Base-by-base conservation (phyloP, 2,329 filamentous ascomycete species). In the Thielaviopsis euricoi region DNA sequence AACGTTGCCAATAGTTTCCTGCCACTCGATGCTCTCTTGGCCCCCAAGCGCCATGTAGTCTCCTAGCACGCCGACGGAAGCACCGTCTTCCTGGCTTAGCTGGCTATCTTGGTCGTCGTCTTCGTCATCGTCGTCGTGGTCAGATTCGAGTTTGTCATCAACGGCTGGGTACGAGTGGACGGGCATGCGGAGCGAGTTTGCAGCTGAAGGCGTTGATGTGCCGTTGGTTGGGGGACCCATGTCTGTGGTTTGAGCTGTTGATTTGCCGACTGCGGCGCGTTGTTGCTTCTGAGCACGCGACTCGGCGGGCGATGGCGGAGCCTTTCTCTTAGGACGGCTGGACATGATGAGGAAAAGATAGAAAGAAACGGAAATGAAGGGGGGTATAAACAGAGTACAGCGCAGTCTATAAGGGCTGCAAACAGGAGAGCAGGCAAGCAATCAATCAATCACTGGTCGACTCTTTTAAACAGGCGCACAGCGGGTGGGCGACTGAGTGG, bases 1-100 rank as follows among this genome's bases (percentile, higher is more conserved):
- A 2, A 98, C 93, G 61, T 83, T 85, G 71, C 96, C 90, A 61
- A 97, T 95, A 0, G 90, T 96, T 55, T 84, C 86, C 71, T 97
- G 91, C 93, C 93, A 98, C 73, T 95, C 90, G 61, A 50, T 63
- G 21, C 62, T 62, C 52, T 65, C 64, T 23, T 57, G 54, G 56
- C 67, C 67, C 13, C 68, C 63, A 5, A 67, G 66, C 53, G 73
- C 74, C 19, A 57, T 55, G 52, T 33, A 29, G 4, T 53, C 50
- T 7, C 57, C 57, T 23, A 70, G 65, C 25, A 70, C 65, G 21
- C 70, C 64, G 26, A 72, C 68, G 58, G 75, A 74, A 26, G 6
- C 33, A 29, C 22, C 23, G 48, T 49, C 26, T 62, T n/a, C 50
- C 5, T 52, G 22, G 22, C 26, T 29, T 6, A 26, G 22, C 13